Conservation (phyloP, 1,284 basidiomycete genomes). For the Afroboletus lepidellus region DNA sequence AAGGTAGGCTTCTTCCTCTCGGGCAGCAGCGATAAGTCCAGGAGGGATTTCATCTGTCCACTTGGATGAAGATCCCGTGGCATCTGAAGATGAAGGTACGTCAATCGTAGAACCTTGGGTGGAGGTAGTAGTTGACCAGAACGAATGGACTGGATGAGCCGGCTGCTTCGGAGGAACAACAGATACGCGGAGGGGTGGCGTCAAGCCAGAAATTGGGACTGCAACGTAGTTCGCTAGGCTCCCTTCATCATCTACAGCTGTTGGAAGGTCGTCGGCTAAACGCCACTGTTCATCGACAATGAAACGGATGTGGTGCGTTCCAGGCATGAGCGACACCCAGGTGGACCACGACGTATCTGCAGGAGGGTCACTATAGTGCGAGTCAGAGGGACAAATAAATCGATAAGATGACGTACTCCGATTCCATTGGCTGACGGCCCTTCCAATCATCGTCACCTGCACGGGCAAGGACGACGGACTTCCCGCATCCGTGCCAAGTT, state of each 20-base stretch:
- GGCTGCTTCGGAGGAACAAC: conserved; percentile 42
- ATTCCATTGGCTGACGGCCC: conserved; percentile 58
- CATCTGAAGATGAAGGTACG: conserved; percentile 22
- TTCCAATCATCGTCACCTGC: conserved; percentile 76
- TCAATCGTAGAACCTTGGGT: conserved; percentile 32
- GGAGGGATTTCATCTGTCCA: conserved; percentile 81
- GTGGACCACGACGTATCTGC: conserved; percentile 42
- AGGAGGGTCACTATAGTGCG: conserved; percentile 26
- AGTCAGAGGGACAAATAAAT: conserved; percentile 17
- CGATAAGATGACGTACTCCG: conserved; percentile 47
- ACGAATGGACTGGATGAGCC: conserved; percentile 30
- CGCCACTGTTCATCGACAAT: conserved; percentile 92
- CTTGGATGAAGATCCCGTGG: conserved; percentile 34
- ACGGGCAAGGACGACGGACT: conserved; percentile 59
- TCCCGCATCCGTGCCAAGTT: conserved; percentile 61
- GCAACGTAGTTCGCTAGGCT: conserved; percentile 94
- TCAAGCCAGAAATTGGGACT: conserved; percentile 38
- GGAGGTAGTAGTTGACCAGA: conserved; percentile 40
- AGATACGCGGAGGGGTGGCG: conserved; percentile 28
- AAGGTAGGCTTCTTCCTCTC: conserved; percentile 79
- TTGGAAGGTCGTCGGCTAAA: conserved; percentile 76
- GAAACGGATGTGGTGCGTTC: conserved; percentile 95
- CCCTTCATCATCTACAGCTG: conserved; percentile 93
- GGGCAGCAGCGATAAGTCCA: conserved; percentile 75
- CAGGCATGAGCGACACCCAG: conserved; percentile 71